These are phyloP conservation scores for Hypoxylon rubiginosum DNA, from an alignment of 2,329 filamentous ascomycete species.

Conservation along the genomic window DNA sequence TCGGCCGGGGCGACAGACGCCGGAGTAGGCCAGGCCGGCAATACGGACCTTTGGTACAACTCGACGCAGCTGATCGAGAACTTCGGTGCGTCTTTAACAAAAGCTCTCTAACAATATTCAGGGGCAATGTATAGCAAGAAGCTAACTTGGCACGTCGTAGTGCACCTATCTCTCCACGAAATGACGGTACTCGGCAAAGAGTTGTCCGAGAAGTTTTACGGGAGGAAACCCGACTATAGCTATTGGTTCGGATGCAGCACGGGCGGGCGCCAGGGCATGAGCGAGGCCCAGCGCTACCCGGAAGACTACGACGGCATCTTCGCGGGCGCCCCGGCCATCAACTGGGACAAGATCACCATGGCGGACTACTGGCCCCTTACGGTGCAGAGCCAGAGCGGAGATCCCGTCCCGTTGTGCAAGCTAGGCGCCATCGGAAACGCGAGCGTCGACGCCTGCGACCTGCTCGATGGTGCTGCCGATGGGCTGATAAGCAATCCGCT, in stretches of 20 bases:
- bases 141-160: conserved; percentile 8
- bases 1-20: conserved; percentile 43
- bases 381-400: conserved; percentile 49
- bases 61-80: conserved; percentile 48
- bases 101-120: conserved; percentile 1
- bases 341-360: conserved; percentile 37
- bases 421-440: conserved; percentile 54
- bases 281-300: conserved; percentile 64
- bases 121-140: neutral
- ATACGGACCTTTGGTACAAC: conserved; percentile 39
- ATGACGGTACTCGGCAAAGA: conserved; percentile 63
- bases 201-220: conserved; percentile 63
- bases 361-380: conserved; percentile 56
- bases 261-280: conserved; percentile 67
- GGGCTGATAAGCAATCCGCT: conserved; percentile 61
- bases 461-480: conserved; percentile 62
- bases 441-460: conserved; percentile 62
- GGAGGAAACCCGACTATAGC: conserved; percentile 58
- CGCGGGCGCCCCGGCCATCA: conserved; percentile 56
- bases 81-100: conserved; percentile 44
- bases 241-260: conserved; percentile 69
- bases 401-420: conserved; percentile 41
- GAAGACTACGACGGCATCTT: conserved; percentile 68
- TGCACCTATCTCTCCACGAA: conserved; percentile 57
- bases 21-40: conserved; percentile 31